Evolutionary conservation across 805 yeast species (phyloP).

Genomic region (Cyberlindnera saturnus): DNA sequence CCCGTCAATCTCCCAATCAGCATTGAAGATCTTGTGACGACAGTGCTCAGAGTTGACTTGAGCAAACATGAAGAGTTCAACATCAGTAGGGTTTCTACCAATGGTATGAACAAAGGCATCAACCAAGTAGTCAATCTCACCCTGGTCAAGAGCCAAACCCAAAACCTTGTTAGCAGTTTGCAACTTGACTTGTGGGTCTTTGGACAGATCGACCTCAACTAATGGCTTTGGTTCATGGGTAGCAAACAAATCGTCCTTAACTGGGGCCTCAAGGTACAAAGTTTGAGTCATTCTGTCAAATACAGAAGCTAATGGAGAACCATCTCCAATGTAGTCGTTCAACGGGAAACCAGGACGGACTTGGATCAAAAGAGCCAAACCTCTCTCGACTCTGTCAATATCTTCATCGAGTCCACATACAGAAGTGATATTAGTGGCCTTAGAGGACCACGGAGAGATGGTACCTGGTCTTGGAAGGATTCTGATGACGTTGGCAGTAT

Average conservation of each 20-base stretch:
- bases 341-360: slow-evolving; percentile 70
- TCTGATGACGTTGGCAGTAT: slow-evolving; percentile 55
- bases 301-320: slow-evolving; percentile 59
- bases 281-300: slow-evolving; percentile 95
- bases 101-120: slow-evolving; percentile 71
- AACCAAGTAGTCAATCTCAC: slow-evolving; percentile 85
- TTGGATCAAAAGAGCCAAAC: slow-evolving; percentile 66
- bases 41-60: slow-evolving; percentile 99
- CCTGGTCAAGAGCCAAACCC: slow-evolving; percentile 91
- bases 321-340: slow-evolving; percentile 44
- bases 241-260: slow-evolving; percentile 64
- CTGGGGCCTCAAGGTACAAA: slow-evolving; percentile 58
- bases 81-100: slow-evolving; percentile 93
- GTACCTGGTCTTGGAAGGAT: slow-evolving; percentile 92
- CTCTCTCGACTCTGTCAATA: slow-evolving; percentile 87
- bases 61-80: slow-evolving; percentile 97
- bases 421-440: slow-evolving; percentile 90
- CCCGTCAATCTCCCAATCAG: slow-evolving; percentile 95
- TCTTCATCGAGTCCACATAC: slow-evolving; percentile 75
- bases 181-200: slow-evolving; percentile 47
- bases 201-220: slow-evolving; percentile 61
- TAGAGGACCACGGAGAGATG: slow-evolving; percentile 98
- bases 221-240: slow-evolving; percentile 80
- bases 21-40: slow-evolving; percentile 97
- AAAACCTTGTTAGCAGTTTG: slow-evolving; percentile 71